Evolutionary conservation across 1,139 yeast species (phyloP), one percentile per base, ranked within the genome.

Genomic region (Nakaseomyces bracarensis): DNA sequence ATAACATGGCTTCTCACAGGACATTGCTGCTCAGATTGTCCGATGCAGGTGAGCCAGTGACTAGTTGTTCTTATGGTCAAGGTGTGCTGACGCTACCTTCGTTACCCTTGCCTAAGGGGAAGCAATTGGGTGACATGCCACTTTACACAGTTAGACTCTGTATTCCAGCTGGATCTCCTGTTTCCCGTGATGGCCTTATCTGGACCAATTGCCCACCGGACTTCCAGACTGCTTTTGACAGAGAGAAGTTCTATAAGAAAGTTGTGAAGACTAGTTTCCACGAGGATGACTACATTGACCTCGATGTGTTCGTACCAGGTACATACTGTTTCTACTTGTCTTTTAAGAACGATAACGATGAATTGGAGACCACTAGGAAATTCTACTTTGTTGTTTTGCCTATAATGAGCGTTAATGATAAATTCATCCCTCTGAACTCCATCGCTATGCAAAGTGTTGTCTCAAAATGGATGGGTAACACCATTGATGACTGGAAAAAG

Each of bases 361-460:
- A 64, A 36, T 49, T 68, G 38, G 58, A 58, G 21, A 65, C 72
- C 2, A 78, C 93, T 2, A 66, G 76, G 22, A 71, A 74, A 53
- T 77, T 68, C 61, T 82, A 85, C 64, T 84, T 89, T 62, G 81
- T 77, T 33, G 95, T 83, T 5, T 87, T 91, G 2, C 94, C 96
- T 3, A 76, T 79, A 20, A 71, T 91, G 47, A 65, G 68, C 36
- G 67, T 84, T 45, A 70, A 75, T 41, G 77, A 68, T 31, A 61
- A 70, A 23, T 77, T 72, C 51, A 56, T 89, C 18, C 81, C 91
- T 1, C 72, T 89, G 56, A 84, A 89, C 56, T 73, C 89, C n/a
- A 72, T 91, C 50, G 81, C 85, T 42, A 70, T 91, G 57, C 93
- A 89, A 62, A 77, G 95, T 2, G 81, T 91, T 29, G 76, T 91